A percentile compares a stretch with the other conserved stretches of the same genome.
These are phyloP conservation scores for Thalassiosira livingstoniorum DNA, from an alignment of 352 stramenopile genomes.

Conservation along the genomic window DNA sequence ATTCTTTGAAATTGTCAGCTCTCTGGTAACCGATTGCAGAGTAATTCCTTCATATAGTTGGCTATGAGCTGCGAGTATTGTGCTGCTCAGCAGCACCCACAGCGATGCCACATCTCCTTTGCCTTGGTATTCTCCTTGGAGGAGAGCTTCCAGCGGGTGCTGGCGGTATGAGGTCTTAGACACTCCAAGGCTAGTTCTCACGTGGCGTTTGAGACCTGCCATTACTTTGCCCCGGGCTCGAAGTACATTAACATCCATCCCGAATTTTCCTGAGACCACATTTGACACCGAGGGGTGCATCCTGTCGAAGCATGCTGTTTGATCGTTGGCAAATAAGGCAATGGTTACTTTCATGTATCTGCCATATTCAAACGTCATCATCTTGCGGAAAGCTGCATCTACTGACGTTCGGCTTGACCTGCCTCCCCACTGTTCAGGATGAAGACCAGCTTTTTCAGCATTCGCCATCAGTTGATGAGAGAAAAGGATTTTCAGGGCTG, in stretches of 20 bases:
- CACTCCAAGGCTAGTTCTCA: background rate
- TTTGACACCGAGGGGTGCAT: no score
- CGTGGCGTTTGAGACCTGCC: background rate
- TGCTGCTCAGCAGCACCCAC: no score
- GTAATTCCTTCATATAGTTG: background rate
- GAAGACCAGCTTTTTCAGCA: background rate
- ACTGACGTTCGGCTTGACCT: background rate
- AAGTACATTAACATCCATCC: background rate
- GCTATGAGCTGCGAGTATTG: background rate
- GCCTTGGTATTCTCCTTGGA: constrained; percentile 1
- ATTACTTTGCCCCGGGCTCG: background rate
- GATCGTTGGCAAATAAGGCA: no score
- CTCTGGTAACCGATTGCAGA: background rate
- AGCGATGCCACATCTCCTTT: no score
- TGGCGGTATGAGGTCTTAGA: background rate
- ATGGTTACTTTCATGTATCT: background rate
- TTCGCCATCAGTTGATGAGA: background rate
- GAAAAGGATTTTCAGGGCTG: no score
- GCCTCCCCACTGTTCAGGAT: no score
- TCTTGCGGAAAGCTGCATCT: background rate
- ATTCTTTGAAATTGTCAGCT: background rate
- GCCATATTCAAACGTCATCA: background rate
- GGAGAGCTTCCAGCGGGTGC: background rate
- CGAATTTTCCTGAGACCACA: no score
- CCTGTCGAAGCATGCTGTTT: no score